Conservation (phyloP, 768 basidiomycete genomes). For the Paxillus rubicundulus region DNA sequence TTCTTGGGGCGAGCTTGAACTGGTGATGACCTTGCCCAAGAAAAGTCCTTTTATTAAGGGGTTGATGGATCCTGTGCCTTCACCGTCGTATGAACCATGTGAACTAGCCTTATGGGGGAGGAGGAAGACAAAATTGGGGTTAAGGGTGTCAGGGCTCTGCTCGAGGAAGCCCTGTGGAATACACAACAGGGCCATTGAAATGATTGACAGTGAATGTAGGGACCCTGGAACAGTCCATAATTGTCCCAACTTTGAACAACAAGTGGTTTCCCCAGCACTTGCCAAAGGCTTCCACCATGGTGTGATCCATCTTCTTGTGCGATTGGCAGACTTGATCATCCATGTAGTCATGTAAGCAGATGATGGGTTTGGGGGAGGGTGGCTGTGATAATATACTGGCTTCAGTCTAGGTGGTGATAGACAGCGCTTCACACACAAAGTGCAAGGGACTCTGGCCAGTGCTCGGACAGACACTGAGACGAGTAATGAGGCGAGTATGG, state of each 20-base stretch:
- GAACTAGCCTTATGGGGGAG: slow-evolving; percentile 62
- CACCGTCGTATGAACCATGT: slow-evolving; percentile 43
- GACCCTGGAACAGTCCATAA: slow-evolving; percentile 73
- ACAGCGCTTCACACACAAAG: too few relatives aligned
- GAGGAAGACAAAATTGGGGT: slow-evolving; percentile 89
- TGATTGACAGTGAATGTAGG: slow-evolving; percentile 91
- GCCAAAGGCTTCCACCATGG: slow-evolving; percentile 91
- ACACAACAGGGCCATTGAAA: slow-evolving; percentile 87
- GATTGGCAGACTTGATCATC: slow-evolving; percentile 88
- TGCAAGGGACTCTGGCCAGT: too few relatives aligned
- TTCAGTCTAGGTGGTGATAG: too few relatives aligned
- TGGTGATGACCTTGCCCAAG: slow-evolving; percentile 84
- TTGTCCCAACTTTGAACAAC: slow-evolving; percentile 80
- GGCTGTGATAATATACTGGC: too few relatives aligned
- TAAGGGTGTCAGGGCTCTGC: slow-evolving; percentile 83
- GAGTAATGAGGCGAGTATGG: too few relatives aligned
- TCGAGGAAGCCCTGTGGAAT: slow-evolving; percentile 90
- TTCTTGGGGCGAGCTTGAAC: slow-evolving; percentile 87
- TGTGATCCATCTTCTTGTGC: slow-evolving; percentile 88
- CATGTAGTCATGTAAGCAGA: too few relatives aligned
- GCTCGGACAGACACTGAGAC: too few relatives aligned
- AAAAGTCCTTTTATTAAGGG: slow-evolving; percentile 92
- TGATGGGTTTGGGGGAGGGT: too few relatives aligned
- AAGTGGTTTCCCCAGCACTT: slow-evolving; percentile 95
- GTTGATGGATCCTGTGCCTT: slow-evolving; percentile 79